phyloP scores from a whole-genome alignment of 169 alveolate species.

The Theileria orientalis region DNA sequence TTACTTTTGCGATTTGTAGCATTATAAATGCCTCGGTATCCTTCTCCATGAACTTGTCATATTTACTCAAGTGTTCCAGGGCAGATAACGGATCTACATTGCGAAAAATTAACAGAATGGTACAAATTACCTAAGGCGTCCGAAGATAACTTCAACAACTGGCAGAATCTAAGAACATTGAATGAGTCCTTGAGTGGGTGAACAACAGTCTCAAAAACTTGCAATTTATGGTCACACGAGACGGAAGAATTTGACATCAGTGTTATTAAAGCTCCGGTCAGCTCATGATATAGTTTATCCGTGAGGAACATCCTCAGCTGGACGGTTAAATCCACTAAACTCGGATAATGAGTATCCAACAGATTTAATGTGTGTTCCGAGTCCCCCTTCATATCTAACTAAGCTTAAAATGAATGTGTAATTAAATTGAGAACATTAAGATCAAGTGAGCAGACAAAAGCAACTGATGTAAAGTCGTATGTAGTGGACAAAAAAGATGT shows the following conservation, averaged over 20 bases:
- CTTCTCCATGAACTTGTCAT: conserved; percentile 54
- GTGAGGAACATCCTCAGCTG: conserved; percentile 44
- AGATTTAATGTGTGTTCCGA: conserved; percentile 43
- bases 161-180: conserved; percentile 52
- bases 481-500: not conserved
- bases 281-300: conserved; percentile 61
- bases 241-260: conserved; percentile 18
- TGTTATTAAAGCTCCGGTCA: conserved; percentile 48
- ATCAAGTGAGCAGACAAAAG: not conserved
- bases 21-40: conserved; percentile 56
- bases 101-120: not conserved
- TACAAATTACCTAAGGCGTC: conserved; percentile 50
- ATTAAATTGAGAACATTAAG: not conserved
- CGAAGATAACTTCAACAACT: conserved; percentile 36
- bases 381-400: conserved; percentile 56
- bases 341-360: conserved; percentile 57
- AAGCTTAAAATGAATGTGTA: not conserved
- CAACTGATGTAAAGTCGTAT: not conserved
- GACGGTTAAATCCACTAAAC: conserved; percentile 41
- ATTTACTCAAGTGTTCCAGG: conserved; percentile 63
- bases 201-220: conserved; percentile 54
- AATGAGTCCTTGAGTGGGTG: conserved; percentile 63
- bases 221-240: conserved; percentile 54
- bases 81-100: conserved; percentile 59
- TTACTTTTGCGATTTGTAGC: conserved; percentile 68